These are phyloP conservation scores for Fusarium equiseti DNA, from an alignment of 2,329 filamentous ascomycete species.

Conservation along the genomic window DNA sequence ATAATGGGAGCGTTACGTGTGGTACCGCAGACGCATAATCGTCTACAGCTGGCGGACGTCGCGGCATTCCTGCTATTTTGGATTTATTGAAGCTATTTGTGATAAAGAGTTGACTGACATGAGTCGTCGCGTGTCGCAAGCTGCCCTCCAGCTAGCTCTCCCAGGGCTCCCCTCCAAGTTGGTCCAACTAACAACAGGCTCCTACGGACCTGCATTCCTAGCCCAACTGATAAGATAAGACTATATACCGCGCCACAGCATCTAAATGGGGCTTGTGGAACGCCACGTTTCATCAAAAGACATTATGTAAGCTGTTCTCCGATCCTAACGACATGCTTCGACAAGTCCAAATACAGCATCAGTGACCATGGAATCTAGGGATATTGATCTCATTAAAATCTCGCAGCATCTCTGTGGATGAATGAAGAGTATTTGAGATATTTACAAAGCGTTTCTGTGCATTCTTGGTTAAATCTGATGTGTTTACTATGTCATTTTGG, in stretches of 20 bases:
- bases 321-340: neutral
- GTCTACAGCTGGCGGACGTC: slow-evolving; percentile 60
- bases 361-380: neutral
- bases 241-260: neutral
- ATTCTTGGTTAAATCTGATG: neutral
- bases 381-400: neutral
- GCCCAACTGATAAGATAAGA: slow-evolving; percentile 11
- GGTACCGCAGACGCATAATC: slow-evolving; percentile 62
- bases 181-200: slow-evolving; percentile 10
- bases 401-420: accelerated
- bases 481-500: neutral
- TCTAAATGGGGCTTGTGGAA: neutral
- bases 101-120: slow-evolving; percentile 23
- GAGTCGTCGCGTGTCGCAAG: slow-evolving; percentile 38
- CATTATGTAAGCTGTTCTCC: neutral
- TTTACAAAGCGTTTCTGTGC: neutral
- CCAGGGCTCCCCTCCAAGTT: slow-evolving; percentile 11
- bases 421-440: accelerated
- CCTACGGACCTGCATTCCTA: neutral
- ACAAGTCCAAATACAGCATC: neutral
- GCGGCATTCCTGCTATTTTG: slow-evolving; percentile 55
- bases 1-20: slow-evolving; percentile 52
- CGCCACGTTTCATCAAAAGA: neutral
- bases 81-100: slow-evolving; percentile 17
- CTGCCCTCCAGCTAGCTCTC: slow-evolving; percentile 19